Evolutionary conservation across 2,329 filamentous ascomycete species (phyloP), one percentile per base, ranked within the genome.

Genomic region (Knoxdaviesia proteae): DNA sequence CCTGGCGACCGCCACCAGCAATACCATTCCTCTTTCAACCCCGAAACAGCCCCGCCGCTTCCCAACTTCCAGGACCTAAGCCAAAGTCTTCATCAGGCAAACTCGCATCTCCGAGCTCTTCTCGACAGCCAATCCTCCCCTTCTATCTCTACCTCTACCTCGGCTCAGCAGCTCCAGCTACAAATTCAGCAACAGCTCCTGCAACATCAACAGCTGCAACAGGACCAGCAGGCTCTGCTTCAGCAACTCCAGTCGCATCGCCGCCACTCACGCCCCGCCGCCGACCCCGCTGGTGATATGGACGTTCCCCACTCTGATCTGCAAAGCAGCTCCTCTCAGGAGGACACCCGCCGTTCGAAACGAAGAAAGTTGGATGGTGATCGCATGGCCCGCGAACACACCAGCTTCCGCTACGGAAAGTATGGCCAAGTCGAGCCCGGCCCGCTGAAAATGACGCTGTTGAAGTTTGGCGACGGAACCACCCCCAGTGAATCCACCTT

Each of bases 381-480:
- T 47, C 66, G 67, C 39, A 58, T 65, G 9, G 58, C 64, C 31
- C 58, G 64, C 6, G 56, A 56, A 36, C 69, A 65, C 49, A 62
- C 60, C 46, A 71, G 68, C 2, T 83, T 87, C 54, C 77, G 72
- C 47, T 96, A 94, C 56, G 88, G 87, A 29, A 77, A 77, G 52
- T 84, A 80, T 56, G 88, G 87, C 11, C 87, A 94, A 58, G 80
- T 93, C 10, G 81, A 90, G 46, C 73, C 84, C 0, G 87, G 86
- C 4, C 69, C 73, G 48, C 62, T 94, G 52, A 78, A 71, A 47
- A 84, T 94, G 82, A 37, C 29, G 34, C 37, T 34, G 38, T 38
- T 7, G 29, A 31, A 32, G 71, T 83, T 40, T 90, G 87, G 94
- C 56, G 86, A 84, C 36, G 86, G 87, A 38, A 67, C 74, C 45